phyloP scores from a whole-genome alignment of 192 early-diverging fungal genomes.

The Gonapodya prolifera region DNA sequence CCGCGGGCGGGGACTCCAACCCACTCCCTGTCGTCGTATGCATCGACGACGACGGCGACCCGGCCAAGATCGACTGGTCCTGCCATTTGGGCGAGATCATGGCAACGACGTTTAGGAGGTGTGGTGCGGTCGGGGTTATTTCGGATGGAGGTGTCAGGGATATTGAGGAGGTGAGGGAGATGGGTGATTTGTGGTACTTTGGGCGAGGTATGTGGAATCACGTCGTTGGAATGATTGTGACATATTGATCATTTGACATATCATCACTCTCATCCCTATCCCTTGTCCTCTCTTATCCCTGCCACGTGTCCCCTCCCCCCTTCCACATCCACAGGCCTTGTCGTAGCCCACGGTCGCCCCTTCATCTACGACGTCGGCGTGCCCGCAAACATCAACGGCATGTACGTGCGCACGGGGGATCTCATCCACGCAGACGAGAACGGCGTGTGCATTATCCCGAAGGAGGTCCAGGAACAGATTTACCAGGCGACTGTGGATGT shows the following conservation, averaged over 20 bases:
- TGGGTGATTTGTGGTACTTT: background rate
- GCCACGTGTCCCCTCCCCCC: too few relatives aligned
- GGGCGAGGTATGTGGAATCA: too few relatives aligned
- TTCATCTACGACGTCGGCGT: background rate
- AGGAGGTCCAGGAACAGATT: background rate
- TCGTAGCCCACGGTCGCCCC: background rate
- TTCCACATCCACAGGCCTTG: too few relatives aligned
- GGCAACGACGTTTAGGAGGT: background rate
- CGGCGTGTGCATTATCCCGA: background rate
- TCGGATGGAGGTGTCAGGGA: background rate
- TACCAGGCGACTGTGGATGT: background rate
- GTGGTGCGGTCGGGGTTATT: background rate
- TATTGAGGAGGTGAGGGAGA: background rate
- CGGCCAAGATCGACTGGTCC: background rate
- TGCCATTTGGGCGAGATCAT: background rate
- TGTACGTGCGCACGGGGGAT: background rate
- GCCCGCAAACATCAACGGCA: background rate
- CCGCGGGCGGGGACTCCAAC: background rate
- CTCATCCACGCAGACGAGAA: background rate
- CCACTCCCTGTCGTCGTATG: background rate
- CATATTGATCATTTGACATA: too few relatives aligned
- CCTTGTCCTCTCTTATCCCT: too few relatives aligned
- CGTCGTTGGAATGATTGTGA: too few relatives aligned
- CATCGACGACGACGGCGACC: background rate
- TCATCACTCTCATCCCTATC: too few relatives aligned